phyloP scores from a whole-genome alignment of 2,329 filamentous ascomycete species.

The Piedraia hortae region DNA sequence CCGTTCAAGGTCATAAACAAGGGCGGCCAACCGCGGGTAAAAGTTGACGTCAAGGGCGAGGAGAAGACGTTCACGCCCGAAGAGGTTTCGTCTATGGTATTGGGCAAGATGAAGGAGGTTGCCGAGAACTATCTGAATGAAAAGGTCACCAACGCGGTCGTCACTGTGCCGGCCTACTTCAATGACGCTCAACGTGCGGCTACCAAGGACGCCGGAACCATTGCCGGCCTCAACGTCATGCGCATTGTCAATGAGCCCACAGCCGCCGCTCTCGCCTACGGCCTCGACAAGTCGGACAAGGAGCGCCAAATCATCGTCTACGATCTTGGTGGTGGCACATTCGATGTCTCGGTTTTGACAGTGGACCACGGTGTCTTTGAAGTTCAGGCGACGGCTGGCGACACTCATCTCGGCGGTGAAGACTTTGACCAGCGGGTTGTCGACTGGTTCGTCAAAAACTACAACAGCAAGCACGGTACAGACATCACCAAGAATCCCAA shows the following conservation, averaged over 20 bases:
- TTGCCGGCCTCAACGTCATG: constrained; percentile 83
- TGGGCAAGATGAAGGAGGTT: constrained; percentile 87
- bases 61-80: constrained; percentile 54
- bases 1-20: constrained; percentile 83
- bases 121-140: constrained; percentile 80
- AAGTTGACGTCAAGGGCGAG: constrained; percentile 37
- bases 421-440: constrained; percentile 97
- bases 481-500: constrained; percentile 86
- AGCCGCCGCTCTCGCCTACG: constrained; percentile 82
- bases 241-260: constrained; percentile 97
- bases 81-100: constrained; percentile 56
- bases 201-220: constrained; percentile 94
- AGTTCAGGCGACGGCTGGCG: constrained; percentile 97
- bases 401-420: constrained; percentile 93
- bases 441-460: constrained; percentile 82
- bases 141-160: constrained; percentile 80
- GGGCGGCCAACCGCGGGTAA: constrained; percentile 66
- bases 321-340: constrained; percentile 94
- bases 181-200: constrained; percentile 96
- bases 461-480: constrained; percentile 93
- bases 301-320: constrained; percentile 85
- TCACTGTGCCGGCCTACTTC: constrained; percentile 95
- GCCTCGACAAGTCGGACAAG: constrained; percentile 72
- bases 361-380: constrained; percentile 97
- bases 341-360: constrained; percentile 93